Percentiles rank a stretch among this genome's conserved stretches.
Conservation (phyloP, 495 filamentous ascomycete species). For the Friedmanniomyces endolithicus region DNA sequence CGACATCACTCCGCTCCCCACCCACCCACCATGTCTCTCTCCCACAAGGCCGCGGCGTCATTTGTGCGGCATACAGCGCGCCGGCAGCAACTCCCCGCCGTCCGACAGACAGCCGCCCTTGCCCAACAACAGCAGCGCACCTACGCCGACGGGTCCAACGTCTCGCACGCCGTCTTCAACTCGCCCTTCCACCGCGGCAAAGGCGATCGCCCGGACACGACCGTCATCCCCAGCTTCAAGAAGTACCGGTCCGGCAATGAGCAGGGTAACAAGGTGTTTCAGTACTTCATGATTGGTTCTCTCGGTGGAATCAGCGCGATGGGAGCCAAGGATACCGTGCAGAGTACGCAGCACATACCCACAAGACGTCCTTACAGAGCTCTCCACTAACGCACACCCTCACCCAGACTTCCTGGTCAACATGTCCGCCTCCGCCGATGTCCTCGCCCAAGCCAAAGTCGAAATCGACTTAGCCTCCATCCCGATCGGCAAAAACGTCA, state of each 20-base stretch:
- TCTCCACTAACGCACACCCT: neutral
- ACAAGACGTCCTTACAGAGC: neutral
- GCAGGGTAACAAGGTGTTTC: constrained; percentile 69
- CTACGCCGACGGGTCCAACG: constrained; percentile 32
- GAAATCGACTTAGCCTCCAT: constrained; percentile 86
- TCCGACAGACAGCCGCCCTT: constrained; percentile 24
- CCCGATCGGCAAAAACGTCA: constrained; percentile 99
- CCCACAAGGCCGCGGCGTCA: constrained; percentile 26
- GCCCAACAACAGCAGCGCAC: constrained; percentile 23
- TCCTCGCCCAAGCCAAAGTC: constrained; percentile 98
- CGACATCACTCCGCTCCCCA: neutral
- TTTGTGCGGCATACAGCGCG: constrained; percentile 29
- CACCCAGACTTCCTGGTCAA: constrained; percentile 89
- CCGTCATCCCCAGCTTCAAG: constrained; percentile 77
- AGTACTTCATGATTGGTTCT: constrained; percentile 96
- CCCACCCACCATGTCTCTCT: constrained; percentile 28
- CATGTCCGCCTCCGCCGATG: constrained; percentile 98
- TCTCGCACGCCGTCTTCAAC: constrained; percentile 37
- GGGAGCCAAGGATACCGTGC: constrained; percentile 91
- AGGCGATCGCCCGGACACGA: constrained; percentile 31
- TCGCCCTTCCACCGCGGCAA: constrained; percentile 38
- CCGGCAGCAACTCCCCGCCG: constrained; percentile 25
- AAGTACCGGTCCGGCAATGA: constrained; percentile 61
- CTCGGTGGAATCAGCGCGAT: constrained; percentile 82
- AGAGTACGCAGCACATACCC: constrained; percentile 51